Evolutionary conservation across 2,329 filamentous ascomycete genomes (phyloP).

Genomic region (Fusarium tjaetaba): DNA sequence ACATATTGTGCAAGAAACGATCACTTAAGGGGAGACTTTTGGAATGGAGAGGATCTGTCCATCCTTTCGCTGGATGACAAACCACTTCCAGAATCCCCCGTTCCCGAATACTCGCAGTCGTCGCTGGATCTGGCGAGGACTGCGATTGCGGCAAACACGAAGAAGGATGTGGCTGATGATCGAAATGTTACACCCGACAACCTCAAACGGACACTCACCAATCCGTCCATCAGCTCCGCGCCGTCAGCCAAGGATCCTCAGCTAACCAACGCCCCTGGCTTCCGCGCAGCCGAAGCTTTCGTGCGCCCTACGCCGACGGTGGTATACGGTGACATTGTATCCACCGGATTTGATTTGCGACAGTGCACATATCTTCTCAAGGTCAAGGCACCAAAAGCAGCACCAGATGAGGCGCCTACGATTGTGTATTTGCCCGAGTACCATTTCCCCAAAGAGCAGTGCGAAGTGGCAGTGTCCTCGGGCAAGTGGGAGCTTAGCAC

Average conservation of each 20-base stretch:
- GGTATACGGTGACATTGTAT: conserved; percentile 75
- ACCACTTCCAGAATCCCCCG: conserved; percentile 61
- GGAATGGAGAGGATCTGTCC: conserved; percentile 97
- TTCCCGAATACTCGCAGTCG: conserved; percentile 59
- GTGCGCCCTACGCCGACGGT: conserved; percentile 84
- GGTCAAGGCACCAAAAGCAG: conserved; percentile 69
- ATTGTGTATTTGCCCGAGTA: conserved; percentile 89
- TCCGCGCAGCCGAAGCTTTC: conserved; percentile 91
- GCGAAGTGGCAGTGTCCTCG: conserved; percentile 78
- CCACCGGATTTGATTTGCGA: conserved; percentile 84
- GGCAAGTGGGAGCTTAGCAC: conserved; percentile 90
- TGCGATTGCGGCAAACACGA: conserved; percentile 18
- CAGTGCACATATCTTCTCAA: conserved; percentile 80
- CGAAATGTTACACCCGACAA: conserved; percentile 77
- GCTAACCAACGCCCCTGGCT: conserved; percentile 73
- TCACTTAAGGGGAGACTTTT: conserved; percentile 89
- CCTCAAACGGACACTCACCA: conserved; percentile 76
- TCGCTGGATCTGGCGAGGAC: conserved; percentile 52
- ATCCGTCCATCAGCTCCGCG: conserved; percentile 71
- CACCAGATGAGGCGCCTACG: conserved; percentile 74
- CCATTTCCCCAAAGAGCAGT: conserved; percentile 84
- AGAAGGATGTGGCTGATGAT: conserved; percentile 60
- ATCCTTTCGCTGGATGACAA: conserved; percentile 89
- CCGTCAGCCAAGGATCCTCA: conserved; percentile 63
- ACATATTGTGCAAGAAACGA: conserved; percentile 85